phyloP scores from a whole-genome alignment of 768 basidiomycete genomes.

The Piloderma croceum region DNA sequence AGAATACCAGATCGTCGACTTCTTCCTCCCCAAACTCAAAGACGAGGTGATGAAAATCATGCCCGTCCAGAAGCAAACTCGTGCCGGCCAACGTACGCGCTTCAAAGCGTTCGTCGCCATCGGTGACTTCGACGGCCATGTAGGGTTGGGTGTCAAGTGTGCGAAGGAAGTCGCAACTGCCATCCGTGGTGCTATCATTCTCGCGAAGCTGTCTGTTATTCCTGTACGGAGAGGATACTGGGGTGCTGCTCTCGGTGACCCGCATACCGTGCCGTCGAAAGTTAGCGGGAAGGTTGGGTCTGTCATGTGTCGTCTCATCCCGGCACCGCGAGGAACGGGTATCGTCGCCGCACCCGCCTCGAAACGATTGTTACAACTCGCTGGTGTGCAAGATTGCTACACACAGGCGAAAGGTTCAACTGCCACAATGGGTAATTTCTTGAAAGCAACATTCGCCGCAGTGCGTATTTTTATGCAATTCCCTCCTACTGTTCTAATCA shows the following conservation, averaged over 20 bases:
- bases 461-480: conserved; percentile 39
- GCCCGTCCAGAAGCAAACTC: conserved; percentile 99
- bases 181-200: conserved; percentile 98
- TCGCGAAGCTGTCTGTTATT: conserved; percentile 95
- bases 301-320: conserved; percentile 98
- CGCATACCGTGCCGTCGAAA: conserved; percentile 98
- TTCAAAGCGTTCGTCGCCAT: conserved; percentile 99
- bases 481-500: neutral
- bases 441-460: conserved; percentile 93
- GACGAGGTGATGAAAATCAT: conserved; percentile 99
- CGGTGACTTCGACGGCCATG: conserved; percentile 97
- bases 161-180: conserved; percentile 99
- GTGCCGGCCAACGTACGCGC: conserved; percentile 97
- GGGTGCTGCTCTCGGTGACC: conserved; percentile 98
- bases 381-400: conserved; percentile 97
- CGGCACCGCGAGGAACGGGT: conserved; percentile 97
- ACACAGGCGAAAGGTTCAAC: conserved; percentile 98
- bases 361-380: conserved; percentile 94
- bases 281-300: conserved; percentile 98
- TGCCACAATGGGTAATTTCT: conserved; percentile 98
- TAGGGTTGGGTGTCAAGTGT: conserved; percentile 99
- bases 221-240: conserved; percentile 99
- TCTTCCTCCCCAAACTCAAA: conserved; percentile 98
- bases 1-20: conserved; percentile 99
- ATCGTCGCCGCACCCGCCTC: conserved; percentile 98